Conservation (phyloP, 495 filamentous ascomycete genomes). For the Acidomyces sp. region DNA sequence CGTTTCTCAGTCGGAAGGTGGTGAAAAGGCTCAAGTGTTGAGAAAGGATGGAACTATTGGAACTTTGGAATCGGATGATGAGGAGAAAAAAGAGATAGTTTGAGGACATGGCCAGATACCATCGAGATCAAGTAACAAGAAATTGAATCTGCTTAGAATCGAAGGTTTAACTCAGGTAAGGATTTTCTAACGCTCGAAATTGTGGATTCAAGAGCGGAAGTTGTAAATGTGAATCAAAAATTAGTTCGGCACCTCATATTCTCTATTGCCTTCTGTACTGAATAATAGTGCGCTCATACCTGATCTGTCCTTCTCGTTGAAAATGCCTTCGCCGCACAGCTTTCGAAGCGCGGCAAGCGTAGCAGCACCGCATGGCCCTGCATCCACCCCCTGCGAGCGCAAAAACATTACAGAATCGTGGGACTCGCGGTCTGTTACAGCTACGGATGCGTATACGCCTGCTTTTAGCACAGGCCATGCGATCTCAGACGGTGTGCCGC, state of each 20-base stretch:
- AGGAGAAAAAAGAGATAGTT: no score
- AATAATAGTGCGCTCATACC: slow-evolving; percentile 41
- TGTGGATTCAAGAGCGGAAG: no score
- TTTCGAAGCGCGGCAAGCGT: slow-evolving; percentile 44
- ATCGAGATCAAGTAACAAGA: no score
- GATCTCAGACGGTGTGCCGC: slow-evolving; percentile 48
- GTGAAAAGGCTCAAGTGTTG: slow-evolving; percentile 2
- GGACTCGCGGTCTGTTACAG: slow-evolving; percentile 42
- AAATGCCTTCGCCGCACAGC: slow-evolving; percentile 25
- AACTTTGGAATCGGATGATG: slow-evolving; percentile 1
- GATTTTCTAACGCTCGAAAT: no score
- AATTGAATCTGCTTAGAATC: no score
- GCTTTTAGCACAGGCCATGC: slow-evolving; percentile 46
- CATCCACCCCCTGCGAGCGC: slow-evolving; percentile 31
- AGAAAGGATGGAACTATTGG: slow-evolving; percentile 3
- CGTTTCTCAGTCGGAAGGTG: slow-evolving; percentile 1
- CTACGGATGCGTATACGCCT: slow-evolving; percentile 45
- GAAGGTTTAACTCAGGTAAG: no score
- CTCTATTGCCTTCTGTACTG: slow-evolving; percentile 28
- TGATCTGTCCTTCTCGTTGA: slow-evolving; percentile 25
- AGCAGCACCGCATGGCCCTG: slow-evolving; percentile 54
- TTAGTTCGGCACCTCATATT: slow-evolving; percentile 25
- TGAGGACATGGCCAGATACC: no score
- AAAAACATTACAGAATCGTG: slow-evolving; percentile 42
- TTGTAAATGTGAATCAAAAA: no score